Conservation (phyloP, 2,329 filamentous ascomycete genomes). For the Neopestalotiopsis sp. region DNA sequence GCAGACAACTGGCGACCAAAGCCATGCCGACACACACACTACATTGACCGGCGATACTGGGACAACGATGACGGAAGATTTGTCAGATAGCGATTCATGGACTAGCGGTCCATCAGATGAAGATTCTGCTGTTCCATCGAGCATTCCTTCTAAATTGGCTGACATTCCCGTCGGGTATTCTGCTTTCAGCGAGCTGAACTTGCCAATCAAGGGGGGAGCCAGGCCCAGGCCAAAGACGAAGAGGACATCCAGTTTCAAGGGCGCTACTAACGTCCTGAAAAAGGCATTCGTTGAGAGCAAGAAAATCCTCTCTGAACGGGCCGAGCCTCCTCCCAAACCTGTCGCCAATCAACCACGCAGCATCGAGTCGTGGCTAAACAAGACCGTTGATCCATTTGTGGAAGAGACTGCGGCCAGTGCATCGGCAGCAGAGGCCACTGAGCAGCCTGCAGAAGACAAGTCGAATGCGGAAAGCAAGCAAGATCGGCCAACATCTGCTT, state of each 20-base stretch:
- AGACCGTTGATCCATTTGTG: slow-evolving; percentile 66
- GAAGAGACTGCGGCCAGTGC: slow-evolving; percentile 38
- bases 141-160: slow-evolving; percentile 54
- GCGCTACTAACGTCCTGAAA: slow-evolving; percentile 66
- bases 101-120: slow-evolving; percentile 36
- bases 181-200: slow-evolving; percentile 68
- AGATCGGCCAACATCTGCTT: slow-evolving; percentile 27
- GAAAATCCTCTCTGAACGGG: slow-evolving; percentile 67
- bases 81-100: slow-evolving; percentile 38
- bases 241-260: slow-evolving; percentile 62
- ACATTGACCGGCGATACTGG: slow-evolving; percentile 25
- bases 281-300: slow-evolving; percentile 68
- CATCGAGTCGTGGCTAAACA: slow-evolving; percentile 70
- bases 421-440: slow-evolving; percentile 32
- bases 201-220: slow-evolving; percentile 51
- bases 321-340: slow-evolving; percentile 57
- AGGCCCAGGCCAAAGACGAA: slow-evolving; percentile 51
- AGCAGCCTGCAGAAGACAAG: slow-evolving; percentile 40
- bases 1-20: slow-evolving; percentile 22
- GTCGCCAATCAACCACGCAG: slow-evolving; percentile 63
- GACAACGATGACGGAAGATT: slow-evolving; percentile 35
- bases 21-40: background rate
- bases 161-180: slow-evolving; percentile 69
- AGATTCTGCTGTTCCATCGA: slow-evolving; percentile 44
- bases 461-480: slow-evolving; percentile 38